Base-by-base conservation (phyloP, 2,329 filamentous ascomycete species). In the Stagonosporopsis vannaccii region DNA sequence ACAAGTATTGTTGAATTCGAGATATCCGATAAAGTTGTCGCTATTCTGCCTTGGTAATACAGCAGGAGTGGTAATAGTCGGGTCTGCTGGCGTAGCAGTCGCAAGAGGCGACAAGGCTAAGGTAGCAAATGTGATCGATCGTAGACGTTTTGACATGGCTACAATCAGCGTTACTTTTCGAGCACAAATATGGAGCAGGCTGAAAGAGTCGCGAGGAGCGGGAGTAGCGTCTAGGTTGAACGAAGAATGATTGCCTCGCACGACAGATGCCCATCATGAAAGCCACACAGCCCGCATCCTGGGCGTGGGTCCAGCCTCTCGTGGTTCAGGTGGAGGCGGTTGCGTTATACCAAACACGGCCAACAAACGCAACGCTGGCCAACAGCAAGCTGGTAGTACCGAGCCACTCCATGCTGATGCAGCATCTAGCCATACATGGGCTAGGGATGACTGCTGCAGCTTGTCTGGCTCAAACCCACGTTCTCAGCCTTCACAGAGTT, bases 1-100 rank as follows among this genome's bases (percentile, higher is more conserved):
- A 71, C 70, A 73, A 8, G 61, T 65, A 25, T 58, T 60, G 30
- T 51, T 60, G 8, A 37, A 23, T n/a, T 60, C 45, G 4, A 72
- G 42, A 49, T 60, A 73, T 2, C 70, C 70, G 35, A 72, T 68
- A 44, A 68, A 73, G 9, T 26, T 39, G 15, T 55, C 65, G 49
- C 59, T 54, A 25, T 67, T 66, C 40, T 72, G 69, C 39, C 70
- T 62, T 6, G 66, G 66, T n/a, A 73, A 55, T 7, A 70, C 30
- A 26, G 70, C 64, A 33, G 66, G 44, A 15, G 69, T 9, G 41
- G 70, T 73, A 33, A 72, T 72, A n/a, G 68, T 69, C 6, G 70
- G 67, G 51, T 73, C 68, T 15, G 66, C 56, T 12, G 62, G 63
- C 4, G 60, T 49, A 39, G 67, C 68, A 28, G 39, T 60, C 20